Percentiles rank a stretch among this genome's conserved stretches.
Evolutionary conservation across 2,329 filamentous ascomycete genomes (phyloP).

Genomic region (Dichotomopilus funicola): DNA sequence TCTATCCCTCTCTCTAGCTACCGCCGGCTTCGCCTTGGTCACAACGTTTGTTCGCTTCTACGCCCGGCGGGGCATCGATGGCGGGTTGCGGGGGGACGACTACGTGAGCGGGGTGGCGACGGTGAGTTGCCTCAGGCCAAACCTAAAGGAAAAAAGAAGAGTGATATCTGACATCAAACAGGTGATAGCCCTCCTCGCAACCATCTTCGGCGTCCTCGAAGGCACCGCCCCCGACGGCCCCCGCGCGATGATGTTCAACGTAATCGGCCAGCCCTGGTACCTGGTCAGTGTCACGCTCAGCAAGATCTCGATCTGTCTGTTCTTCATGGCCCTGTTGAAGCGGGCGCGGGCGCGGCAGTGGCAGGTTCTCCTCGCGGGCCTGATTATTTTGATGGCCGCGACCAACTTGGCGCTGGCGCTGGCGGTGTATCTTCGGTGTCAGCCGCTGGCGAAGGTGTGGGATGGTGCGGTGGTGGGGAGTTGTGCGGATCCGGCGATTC

Average conservation of each 20-base stretch:
- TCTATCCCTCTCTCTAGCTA: slow-evolving; percentile 31
- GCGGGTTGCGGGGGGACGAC: slow-evolving; percentile 29
- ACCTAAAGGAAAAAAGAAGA: background rate
- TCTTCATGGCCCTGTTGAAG: slow-evolving; percentile 29
- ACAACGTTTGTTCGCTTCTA: slow-evolving; percentile 31
- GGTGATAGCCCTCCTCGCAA: slow-evolving; percentile 31
- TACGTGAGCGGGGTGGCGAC: slow-evolving; percentile 30
- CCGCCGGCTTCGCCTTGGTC: slow-evolving; percentile 28
- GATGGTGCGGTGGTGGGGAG: slow-evolving; percentile 24
- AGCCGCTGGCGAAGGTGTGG: slow-evolving; percentile 34
- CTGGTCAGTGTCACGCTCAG: slow-evolving; percentile 31
- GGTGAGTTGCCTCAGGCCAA: slow-evolving; percentile 19
- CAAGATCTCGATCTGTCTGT: slow-evolving; percentile 34
- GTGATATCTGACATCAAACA: slow-evolving; percentile 7
- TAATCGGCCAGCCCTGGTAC: slow-evolving; percentile 33
- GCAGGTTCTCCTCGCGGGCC: slow-evolving; percentile 27
- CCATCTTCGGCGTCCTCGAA: slow-evolving; percentile 32
- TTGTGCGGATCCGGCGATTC: slow-evolving; percentile 30
- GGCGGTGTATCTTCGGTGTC: slow-evolving; percentile 32
- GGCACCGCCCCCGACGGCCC: slow-evolving; percentile 23
- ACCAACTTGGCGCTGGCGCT: slow-evolving; percentile 30
- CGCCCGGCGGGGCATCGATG: slow-evolving; percentile 25
- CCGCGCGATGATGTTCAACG: slow-evolving; percentile 30
- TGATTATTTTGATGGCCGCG: slow-evolving; percentile 29
- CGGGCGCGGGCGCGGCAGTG: slow-evolving; percentile 25